Percentiles rank a stretch among this genome's conserved stretches.
These are phyloP conservation scores for Penicillium aurantiogriseum DNA, from an alignment of 2,329 filamentous ascomycete species.

Conservation along the genomic window DNA sequence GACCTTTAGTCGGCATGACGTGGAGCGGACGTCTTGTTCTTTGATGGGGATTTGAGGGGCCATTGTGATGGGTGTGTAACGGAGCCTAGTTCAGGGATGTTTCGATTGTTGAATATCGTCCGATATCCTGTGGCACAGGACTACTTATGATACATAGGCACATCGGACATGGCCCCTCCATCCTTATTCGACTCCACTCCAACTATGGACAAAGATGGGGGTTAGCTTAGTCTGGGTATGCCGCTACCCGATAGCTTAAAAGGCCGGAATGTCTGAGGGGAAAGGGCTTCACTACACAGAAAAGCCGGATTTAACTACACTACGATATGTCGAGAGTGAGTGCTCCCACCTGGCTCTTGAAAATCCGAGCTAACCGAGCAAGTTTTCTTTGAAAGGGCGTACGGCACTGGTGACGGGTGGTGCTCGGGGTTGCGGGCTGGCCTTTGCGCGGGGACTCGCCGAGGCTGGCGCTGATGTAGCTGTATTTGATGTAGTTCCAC, in stretches of 20 bases:
- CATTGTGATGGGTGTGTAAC: conserved; percentile 14
- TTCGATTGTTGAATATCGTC: neutral
- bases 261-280: conserved; percentile 5
- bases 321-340: conserved; percentile 26
- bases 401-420: conserved; percentile 50
- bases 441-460: conserved; percentile 46
- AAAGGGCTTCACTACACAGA: neutral
- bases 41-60: conserved; percentile 52
- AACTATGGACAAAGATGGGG: conserved; percentile 20
- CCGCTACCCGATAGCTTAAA: conserved; percentile 8
- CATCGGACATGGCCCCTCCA: neutral
- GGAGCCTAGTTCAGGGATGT: neutral
- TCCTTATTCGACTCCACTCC: neutral
- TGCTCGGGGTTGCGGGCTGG: conserved; percentile 48
- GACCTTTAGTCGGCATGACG: conserved; percentile 49
- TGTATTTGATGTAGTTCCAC: conserved; percentile 49
- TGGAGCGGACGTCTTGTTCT: conserved; percentile 38
- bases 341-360: neutral
- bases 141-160: conserved; percentile 13
- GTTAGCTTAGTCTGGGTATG: conserved; percentile 6
- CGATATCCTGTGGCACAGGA: neutral
- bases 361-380: conserved; percentile 1
- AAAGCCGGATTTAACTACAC: neutral
- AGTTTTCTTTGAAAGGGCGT: conserved; percentile 53
- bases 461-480: conserved; percentile 49